Evolutionary conservation across 2,329 filamentous ascomycete species (phyloP), one percentile per base, ranked within the genome.

Genomic region (Cladophialophora exuberans): DNA sequence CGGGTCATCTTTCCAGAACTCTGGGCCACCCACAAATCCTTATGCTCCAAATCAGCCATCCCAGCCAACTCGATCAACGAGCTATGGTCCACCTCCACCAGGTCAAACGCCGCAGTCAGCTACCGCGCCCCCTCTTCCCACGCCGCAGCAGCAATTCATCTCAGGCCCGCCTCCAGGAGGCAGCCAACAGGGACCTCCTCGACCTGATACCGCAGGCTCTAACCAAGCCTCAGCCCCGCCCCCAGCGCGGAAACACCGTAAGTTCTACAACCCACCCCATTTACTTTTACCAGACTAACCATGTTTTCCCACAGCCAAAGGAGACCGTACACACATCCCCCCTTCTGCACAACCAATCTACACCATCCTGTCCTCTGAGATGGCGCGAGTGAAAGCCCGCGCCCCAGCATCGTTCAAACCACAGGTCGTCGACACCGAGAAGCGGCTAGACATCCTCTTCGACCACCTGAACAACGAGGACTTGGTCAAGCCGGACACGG

Each of bases 401-500:
- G 94, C 94, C 0, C 94, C 94, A 15, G 79, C 87, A n/a, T 86
- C 87, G 13, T 97, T 94, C 75, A 87, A 89, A 60, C 82, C 86
- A 11, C 92, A 97, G 70, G 91, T 99, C 17, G 89, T 90, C 66
- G 94, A 97, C 70, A 94, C 92, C 2, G 90, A 96, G 70, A 96
- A 96, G 75, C 86, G 94, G 23, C 81, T 99, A 56, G 89, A 89
- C 66, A 86, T 97, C 45, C 78, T 99, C n/a, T 97, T 97, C 70
- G 93, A 99, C 69, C 91, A 97, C 71, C 79, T 99, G 42, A 99
- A 97, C 80, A 97, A 97, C 63, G 88, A 92, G 67, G 92, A 97
- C 67, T 78, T 97, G 35, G 79, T 97, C 51, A 89, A 88, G 75
- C 83, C 88, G 1, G 86, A 89, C 66, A 97, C 78, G 4, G 60